A percentile compares a stretch with the other conserved stretches of the same genome.
phyloP scores from a whole-genome alignment of 2,329 filamentous ascomycete species.

The Paecilomyces dactylethromorphus region DNA sequence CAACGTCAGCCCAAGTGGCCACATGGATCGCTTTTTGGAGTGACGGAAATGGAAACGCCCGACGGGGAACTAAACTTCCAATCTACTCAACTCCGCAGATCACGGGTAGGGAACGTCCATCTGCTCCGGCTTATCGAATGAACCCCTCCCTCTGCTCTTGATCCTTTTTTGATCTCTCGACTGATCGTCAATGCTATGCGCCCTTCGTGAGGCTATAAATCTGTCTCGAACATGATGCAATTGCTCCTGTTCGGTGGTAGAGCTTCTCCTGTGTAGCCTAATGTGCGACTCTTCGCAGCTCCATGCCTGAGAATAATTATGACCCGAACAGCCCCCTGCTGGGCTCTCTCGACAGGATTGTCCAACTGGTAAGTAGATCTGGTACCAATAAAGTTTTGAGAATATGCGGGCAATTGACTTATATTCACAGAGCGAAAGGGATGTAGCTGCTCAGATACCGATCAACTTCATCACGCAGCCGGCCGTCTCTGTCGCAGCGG shows the following conservation, averaged over 20 bases:
- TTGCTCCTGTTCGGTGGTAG: background rate
- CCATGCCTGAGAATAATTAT: constrained; percentile 37
- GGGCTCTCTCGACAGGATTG: constrained; percentile 31
- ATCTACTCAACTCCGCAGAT: background rate
- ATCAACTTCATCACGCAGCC: constrained; percentile 57
- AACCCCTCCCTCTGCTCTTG: background rate
- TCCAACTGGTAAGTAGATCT: constrained; percentile 27
- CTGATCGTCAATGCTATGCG: background rate
- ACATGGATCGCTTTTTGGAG: constrained; percentile 14
- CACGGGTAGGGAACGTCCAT: background rate
- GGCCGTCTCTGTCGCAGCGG: constrained; percentile 50
- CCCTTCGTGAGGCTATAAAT: background rate
- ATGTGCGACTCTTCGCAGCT: constrained; percentile 7
- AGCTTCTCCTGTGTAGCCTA: constrained; percentile 1
- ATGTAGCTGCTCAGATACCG: constrained; percentile 53
- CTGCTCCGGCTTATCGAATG: background rate
- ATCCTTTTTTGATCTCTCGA: background rate
- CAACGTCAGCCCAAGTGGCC: constrained; percentile 13
- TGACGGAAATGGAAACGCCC: constrained; percentile 1
- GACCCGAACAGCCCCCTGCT: constrained; percentile 30
- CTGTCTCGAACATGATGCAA: background rate
- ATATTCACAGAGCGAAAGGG: constrained; percentile 50
- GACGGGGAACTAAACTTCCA: background rate
- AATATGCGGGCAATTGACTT: background rate
- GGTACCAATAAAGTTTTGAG: background rate